These are phyloP conservation scores for Mycosphaerella sp. DNA, from an alignment of 2,329 filamentous ascomycete species.

Conservation along the genomic window DNA sequence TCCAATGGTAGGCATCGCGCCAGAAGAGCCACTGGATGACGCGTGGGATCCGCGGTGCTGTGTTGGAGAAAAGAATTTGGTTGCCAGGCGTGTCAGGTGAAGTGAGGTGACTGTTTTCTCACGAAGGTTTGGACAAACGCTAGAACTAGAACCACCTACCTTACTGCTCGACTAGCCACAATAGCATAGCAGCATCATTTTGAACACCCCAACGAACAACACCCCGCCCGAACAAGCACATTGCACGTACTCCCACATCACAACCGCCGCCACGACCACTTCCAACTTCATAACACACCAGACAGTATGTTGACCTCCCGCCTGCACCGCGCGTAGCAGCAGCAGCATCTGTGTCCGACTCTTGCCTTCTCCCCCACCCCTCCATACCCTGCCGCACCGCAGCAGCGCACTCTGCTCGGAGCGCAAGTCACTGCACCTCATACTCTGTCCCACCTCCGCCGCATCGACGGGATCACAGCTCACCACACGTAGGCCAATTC, in stretches of 20 bases:
- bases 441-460: not conserved
- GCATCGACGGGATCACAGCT: not conserved
- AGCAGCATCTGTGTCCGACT: not conserved
- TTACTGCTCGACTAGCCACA: too few relatives aligned
- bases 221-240: not conserved
- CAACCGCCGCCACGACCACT: not conserved
- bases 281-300: not conserved
- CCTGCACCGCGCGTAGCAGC: not conserved
- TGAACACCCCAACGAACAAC: not conserved
- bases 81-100: not conserved
- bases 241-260: not conserved
- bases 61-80: not conserved
- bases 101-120: slow-evolving; percentile 1
- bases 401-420: not conserved
- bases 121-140: not conserved
- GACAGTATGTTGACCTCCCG: not conserved
- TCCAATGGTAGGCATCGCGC: slow-evolving; percentile 86
- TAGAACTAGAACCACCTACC: too few relatives aligned
- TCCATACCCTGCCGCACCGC: not conserved
- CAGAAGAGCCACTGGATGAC: slow-evolving; percentile 17
- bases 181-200: too few relatives aligned
- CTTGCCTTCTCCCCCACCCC: not conserved
- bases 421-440: not conserved
- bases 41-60: not conserved
- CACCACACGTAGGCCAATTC: not conserved